phyloP scores from a whole-genome alignment of 1,284 basidiomycete genomes.

The Crepidotus sp. region DNA sequence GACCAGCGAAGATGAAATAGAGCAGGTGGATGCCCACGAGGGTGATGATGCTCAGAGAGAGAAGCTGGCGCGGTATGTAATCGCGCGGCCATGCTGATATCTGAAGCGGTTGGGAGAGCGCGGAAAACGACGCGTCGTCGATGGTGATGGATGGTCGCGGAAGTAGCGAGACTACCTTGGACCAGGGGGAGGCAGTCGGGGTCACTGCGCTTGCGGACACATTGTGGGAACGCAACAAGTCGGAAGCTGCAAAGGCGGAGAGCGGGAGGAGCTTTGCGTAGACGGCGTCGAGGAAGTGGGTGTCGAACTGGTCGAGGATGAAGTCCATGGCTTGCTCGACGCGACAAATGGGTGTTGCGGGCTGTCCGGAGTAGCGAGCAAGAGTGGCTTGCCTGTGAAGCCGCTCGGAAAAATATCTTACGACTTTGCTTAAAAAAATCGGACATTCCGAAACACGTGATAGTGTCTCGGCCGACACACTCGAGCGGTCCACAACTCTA shows the following conservation, averaged over 20 bases:
- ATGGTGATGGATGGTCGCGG: conserved; percentile 40
- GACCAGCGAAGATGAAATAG: conserved; percentile 80
- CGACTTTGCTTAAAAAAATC: too few species aligned
- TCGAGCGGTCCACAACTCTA: too few species aligned
- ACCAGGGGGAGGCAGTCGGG: conserved; percentile 36
- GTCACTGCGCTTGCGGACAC: conserved; percentile 19
- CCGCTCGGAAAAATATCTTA: too few species aligned
- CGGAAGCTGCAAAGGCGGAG: conserved; percentile 39
- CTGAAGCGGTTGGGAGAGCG: conserved; percentile 21
- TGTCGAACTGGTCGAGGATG: conserved; percentile 66
- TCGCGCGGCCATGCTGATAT: conserved; percentile 75
- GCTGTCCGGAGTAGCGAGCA: too few species aligned
- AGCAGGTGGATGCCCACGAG: conserved; percentile 73
- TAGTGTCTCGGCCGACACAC: too few species aligned
- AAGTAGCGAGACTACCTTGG: conserved; percentile 45
- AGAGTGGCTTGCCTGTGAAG: too few species aligned
- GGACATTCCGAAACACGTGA: too few species aligned
- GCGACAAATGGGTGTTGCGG: neutral
- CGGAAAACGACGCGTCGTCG: conserved; percentile 18
- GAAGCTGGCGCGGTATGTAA: conserved; percentile 67
- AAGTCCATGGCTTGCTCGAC: conserved; percentile 61
- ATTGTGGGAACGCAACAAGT: conserved; percentile 8
- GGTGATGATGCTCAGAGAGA: conserved; percentile 73
- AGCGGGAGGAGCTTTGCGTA: conserved; percentile 73
- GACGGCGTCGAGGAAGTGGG: conserved; percentile 67